Conservation (phyloP, 2,329 filamentous ascomycete species). For the Zymoseptoria brevis region DNA sequence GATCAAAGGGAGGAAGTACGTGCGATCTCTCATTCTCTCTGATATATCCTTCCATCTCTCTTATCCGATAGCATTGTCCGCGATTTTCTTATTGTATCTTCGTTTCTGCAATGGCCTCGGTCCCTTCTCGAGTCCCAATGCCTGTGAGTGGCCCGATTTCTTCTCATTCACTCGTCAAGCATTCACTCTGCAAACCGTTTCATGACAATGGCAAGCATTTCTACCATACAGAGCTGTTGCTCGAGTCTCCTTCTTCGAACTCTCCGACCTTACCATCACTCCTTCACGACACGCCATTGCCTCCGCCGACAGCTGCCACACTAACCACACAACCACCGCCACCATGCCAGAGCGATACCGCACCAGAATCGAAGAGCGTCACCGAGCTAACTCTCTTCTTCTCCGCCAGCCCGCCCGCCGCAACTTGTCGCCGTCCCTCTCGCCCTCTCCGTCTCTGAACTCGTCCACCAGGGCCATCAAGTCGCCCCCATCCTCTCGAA, state of each 20-base stretch:
- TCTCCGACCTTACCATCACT: background rate
- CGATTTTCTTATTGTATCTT: background rate
- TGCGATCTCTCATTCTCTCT: background rate
- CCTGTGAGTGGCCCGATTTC: background rate
- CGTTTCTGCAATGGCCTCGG: background rate
- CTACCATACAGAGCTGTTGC: background rate
- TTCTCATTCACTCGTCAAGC: background rate
- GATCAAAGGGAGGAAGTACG: background rate
- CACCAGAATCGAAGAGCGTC: background rate
- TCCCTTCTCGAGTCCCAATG: background rate
- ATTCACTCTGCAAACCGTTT: background rate
- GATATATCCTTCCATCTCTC: background rate
- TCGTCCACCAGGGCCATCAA: constrained; percentile 10
- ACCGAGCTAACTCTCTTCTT: background rate
- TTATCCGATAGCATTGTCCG: background rate
- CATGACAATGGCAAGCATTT: background rate
- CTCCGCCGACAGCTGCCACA: background rate
- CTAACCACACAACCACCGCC: background rate
- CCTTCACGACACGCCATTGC: background rate
- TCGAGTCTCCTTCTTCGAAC: background rate
- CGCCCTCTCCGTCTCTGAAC: background rate
- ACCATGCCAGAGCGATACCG: background rate
- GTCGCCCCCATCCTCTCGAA: constrained; percentile 3
- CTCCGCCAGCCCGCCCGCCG: background rate
- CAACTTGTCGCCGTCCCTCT: constrained; percentile 2